These are phyloP conservation scores for Cadophora luteo-olivacea DNA, from an alignment of 2,329 filamentous ascomycete genomes.

Conservation along the genomic window DNA sequence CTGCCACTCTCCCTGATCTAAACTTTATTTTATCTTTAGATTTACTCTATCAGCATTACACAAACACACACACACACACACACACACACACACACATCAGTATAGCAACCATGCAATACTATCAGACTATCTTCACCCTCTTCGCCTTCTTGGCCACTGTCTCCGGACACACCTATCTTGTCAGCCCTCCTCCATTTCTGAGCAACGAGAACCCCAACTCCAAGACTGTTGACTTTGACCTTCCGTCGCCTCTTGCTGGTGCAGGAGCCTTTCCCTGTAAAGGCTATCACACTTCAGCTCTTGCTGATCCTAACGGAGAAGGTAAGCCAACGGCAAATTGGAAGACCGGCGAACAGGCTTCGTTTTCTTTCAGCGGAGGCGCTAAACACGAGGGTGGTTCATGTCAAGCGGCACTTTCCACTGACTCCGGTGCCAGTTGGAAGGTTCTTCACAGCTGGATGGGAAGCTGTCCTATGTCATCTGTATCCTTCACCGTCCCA, in stretches of 20 bases:
- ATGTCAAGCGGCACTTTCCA: neutral
- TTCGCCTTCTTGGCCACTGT: neutral
- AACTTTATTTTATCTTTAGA: neutral
- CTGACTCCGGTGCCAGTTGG: neutral
- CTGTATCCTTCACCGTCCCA: constrained; percentile 2
- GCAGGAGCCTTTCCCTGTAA: constrained; percentile 3
- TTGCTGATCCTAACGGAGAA: neutral
- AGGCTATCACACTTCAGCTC: neutral
- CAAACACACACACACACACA: no score
- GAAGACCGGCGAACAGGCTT: neutral
- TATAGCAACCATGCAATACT: constrained; percentile 3
- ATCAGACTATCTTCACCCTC: neutral
- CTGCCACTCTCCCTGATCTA: neutral
- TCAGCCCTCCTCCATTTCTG: neutral
- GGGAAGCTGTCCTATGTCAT: neutral
- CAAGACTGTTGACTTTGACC: neutral
- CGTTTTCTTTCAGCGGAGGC: neutral
- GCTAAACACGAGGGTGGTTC: constrained; percentile 3
- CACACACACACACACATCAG: neutral
- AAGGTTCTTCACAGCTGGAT: neutral
- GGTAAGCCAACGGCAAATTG: constrained; percentile 2
- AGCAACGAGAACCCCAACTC: neutral
- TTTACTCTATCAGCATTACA: no score
- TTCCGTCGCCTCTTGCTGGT: neutral
- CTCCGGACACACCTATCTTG: neutral